Evolutionary conservation across 2,329 filamentous ascomycete species (phyloP).

Genomic region (Samsoniella hepiali): DNA sequence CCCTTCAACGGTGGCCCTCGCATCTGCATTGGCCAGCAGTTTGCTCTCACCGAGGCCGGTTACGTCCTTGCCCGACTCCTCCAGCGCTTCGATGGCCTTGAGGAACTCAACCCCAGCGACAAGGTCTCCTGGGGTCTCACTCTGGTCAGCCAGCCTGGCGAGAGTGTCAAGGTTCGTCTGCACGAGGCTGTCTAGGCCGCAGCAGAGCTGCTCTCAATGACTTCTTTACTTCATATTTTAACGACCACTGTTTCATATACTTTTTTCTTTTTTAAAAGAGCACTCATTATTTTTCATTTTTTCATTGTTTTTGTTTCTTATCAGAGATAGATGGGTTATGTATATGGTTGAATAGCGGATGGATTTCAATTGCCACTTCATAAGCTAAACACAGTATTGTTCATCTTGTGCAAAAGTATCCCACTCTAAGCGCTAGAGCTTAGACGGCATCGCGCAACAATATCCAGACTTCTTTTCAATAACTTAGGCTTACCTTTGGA

Average conservation of each 20-base stretch:
- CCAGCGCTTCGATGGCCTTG: conserved; percentile 23
- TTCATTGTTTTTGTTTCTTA: neutral
- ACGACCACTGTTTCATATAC: conserved; percentile 3
- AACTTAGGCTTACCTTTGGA: neutral
- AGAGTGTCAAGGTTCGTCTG: conserved; percentile 18
- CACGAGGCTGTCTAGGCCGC: conserved; percentile 13
- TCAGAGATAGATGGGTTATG: neutral
- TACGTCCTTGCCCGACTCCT: conserved; percentile 22
- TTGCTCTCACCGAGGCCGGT: conserved; percentile 28
- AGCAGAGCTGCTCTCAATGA: neutral
- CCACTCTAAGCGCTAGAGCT: too few relatives aligned
- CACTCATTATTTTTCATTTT: neutral
- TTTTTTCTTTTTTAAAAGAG: neutral
- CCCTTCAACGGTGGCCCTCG: conserved; percentile 37
- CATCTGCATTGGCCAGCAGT: conserved; percentile 36
- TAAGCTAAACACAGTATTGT: neutral
- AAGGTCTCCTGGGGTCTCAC: conserved; percentile 18
- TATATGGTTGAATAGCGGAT: neutral
- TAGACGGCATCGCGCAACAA: neutral
- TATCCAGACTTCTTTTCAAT: neutral
- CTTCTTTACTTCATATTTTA: neutral
- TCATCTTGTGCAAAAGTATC: neutral
- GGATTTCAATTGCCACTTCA: neutral
- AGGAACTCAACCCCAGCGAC: conserved; percentile 10
- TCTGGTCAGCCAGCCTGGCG: conserved; percentile 16